Conservation (phyloP, 2,329 filamentous ascomycete genomes). For the Fusarium tjaetaba region DNA sequence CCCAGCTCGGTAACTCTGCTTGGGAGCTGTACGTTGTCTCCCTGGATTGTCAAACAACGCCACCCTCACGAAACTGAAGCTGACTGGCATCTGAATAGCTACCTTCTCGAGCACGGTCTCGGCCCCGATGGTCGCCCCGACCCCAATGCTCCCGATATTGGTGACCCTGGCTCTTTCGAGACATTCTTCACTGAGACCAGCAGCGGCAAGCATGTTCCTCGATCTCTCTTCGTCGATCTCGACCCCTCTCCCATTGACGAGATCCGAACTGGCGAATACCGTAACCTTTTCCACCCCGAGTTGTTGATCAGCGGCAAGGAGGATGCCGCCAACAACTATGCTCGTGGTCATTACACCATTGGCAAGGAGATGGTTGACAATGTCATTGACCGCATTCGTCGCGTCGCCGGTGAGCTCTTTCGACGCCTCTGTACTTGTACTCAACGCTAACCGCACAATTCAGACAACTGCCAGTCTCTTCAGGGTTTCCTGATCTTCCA, state of each 20-base stretch:
- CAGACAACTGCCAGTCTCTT: conserved; percentile 77
- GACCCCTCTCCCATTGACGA: conserved; percentile 79
- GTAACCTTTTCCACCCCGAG: conserved; percentile 77
- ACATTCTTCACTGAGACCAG: conserved; percentile 80
- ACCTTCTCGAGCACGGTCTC: conserved; percentile 78
- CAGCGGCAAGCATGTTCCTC: conserved; percentile 76
- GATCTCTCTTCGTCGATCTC: conserved; percentile 77
- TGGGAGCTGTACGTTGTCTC: conserved; percentile 75
- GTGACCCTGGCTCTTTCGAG: conserved; percentile 73
- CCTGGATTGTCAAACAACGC: conserved; percentile 20
- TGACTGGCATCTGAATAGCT: conserved; percentile 57
- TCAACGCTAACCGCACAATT: conserved; percentile 21
- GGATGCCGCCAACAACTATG: conserved; percentile 82
- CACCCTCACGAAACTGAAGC: conserved; percentile 13
- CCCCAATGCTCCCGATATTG: conserved; percentile 67
- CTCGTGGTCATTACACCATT: conserved; percentile 79
- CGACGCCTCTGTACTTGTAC: not conserved
- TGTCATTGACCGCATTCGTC: conserved; percentile 75
- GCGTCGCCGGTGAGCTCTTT: conserved; percentile 68
- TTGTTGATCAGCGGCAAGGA: conserved; percentile 78
- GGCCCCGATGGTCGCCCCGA: conserved; percentile 71
- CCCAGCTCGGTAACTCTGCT: conserved; percentile 78
- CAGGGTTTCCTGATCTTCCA: conserved; percentile 81
- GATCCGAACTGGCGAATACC: conserved; percentile 75
- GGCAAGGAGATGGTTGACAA: conserved; percentile 80